Percentiles rank a stretch among this genome's conserved stretches.
These are phyloP conservation scores for Backusella macrospora DNA, from an alignment of 192 early-diverging fungal species.

Conservation along the genomic window DNA sequence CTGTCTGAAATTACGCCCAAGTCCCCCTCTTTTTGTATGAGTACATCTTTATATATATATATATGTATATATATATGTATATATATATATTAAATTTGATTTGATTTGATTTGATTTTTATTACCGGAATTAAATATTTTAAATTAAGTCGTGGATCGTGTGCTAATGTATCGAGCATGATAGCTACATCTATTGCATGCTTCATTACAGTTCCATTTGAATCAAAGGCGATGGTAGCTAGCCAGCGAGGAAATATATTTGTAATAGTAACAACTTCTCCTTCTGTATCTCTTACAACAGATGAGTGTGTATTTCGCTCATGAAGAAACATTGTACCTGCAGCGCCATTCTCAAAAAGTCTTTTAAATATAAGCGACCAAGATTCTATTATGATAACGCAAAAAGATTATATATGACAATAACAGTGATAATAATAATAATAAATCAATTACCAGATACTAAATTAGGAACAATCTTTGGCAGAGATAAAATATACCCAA, in stretches of 20 bases:
- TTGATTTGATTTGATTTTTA: not conserved
- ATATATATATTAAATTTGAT: not conserved
- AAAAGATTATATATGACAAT: not conserved
- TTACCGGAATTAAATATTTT: conserved; percentile 27
- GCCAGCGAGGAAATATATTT: conserved; percentile 28
- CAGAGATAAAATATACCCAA: conserved; percentile 17
- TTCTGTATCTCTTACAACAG: not conserved
- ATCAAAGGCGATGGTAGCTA: conserved; percentile 28
- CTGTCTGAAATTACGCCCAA: not conserved
- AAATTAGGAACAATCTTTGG: conserved; percentile 17
- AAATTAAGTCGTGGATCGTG: conserved; percentile 25
- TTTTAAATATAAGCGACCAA: conserved; percentile 24
- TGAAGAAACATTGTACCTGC: conserved; percentile 23
- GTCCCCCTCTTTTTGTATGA: not conserved
- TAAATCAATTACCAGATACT: not conserved
- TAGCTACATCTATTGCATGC: conserved; percentile 36
- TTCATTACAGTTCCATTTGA: conserved; percentile 27
- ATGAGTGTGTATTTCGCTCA: conserved; percentile 3
- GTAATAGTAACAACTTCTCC: conserved; percentile 1
- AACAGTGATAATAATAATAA: not conserved
- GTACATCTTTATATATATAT: not conserved
- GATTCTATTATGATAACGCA: not conserved
- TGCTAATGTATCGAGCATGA: conserved; percentile 32
- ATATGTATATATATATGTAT: too few relatives aligned
- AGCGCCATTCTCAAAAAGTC: conserved; percentile 9